Conservation (phyloP, 1,139 yeast genomes). For the Kurtzmaniella quercitrusa region DNA sequence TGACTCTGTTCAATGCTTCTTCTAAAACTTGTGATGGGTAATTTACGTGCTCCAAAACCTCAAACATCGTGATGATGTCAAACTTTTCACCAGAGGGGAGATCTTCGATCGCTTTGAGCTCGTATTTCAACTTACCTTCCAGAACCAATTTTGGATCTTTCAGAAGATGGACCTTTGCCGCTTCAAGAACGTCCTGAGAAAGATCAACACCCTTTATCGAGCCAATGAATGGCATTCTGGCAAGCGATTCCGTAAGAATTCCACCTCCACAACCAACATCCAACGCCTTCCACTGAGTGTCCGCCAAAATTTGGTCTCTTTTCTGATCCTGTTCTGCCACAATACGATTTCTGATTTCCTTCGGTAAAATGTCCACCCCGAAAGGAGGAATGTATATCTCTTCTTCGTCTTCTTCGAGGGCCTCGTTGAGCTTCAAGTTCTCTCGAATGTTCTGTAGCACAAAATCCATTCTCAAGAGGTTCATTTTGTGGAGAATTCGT, state of each 20-base stretch:
- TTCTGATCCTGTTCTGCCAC: conserved; percentile 43
- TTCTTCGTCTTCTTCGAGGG: conserved; percentile 38
- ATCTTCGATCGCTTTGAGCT: conserved; percentile 58
- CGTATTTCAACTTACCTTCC: conserved; percentile 50
- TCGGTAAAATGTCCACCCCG: conserved; percentile 62
- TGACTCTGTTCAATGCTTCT: conserved; percentile 62
- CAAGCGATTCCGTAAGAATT: conserved; percentile 78
- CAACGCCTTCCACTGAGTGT: conserved; percentile 47
- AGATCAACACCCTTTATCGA: conserved; percentile 80
- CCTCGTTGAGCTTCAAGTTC: conserved; percentile 42
- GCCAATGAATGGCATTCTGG: conserved; percentile 62
- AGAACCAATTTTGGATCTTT: conserved; percentile 52
- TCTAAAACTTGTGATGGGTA: conserved; percentile 70
- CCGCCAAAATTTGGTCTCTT: conserved; percentile 33
- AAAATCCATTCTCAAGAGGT: conserved; percentile 82
- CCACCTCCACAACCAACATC: conserved; percentile 99
- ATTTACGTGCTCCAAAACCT: conserved; percentile 90
- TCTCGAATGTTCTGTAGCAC: conserved; percentile 56
- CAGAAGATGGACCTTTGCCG: conserved; percentile 65
- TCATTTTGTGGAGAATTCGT: conserved; percentile 91
- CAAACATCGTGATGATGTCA: conserved; percentile 88
- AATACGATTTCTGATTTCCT: conserved; percentile 42
- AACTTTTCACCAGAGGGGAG: conserved; percentile 43
- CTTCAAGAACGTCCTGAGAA: conserved; percentile 74
- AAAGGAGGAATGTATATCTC: conserved; percentile 76